Evolutionary conservation across 192 early-diverging fungal species (phyloP), one percentile per base, ranked within the genome.

Genomic region (Rhizophagus sp.): DNA sequence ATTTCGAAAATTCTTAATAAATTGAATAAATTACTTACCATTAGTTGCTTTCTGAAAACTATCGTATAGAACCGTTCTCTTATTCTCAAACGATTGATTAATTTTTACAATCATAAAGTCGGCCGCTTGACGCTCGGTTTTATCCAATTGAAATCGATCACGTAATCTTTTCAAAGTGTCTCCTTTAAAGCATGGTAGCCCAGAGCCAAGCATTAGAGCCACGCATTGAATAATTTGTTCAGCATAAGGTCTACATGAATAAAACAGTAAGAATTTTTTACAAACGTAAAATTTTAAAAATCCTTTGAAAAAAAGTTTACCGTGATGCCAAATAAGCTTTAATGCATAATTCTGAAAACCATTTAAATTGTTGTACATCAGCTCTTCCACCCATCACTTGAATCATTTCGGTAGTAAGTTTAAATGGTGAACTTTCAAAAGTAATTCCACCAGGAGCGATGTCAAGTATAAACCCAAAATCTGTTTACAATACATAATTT

Each of bases 391-490:
- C 97, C 96, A 99, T 96, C 36, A 99, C 94, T 79, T 94, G 88
- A 63, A 99, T 92, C 92, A 98, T 97, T 87, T 99, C 98, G 34
- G 95, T 89, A 0, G 98, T 99, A 78, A 99, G 86, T 84, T 99
- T 99, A 91, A 99, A 99, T 4, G 98, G 98, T 15, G 96, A 93
- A 7, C 90, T 94, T 85, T 99, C 98, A 80, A 99, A 95, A 24
- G 90, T 96, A 73, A 95, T 94, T 15, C 98, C 98, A 80, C 98
- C 98, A 12, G 97, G 97, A n/a, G 97, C 94, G 83, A 99, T 99
- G 74, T 97, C 96, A 65, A 99, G 88, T 78, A 99, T 97, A 83
- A 99, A 99, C 19, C 98, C 98, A 81, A 99, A 99, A 84, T 99
- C 97, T 93, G 71, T 11, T 39, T 2, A 50, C 12, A 22, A 13